Base-by-base conservation (phyloP, 352 stramenopile species). In the Phytopythium montanum region DNA sequence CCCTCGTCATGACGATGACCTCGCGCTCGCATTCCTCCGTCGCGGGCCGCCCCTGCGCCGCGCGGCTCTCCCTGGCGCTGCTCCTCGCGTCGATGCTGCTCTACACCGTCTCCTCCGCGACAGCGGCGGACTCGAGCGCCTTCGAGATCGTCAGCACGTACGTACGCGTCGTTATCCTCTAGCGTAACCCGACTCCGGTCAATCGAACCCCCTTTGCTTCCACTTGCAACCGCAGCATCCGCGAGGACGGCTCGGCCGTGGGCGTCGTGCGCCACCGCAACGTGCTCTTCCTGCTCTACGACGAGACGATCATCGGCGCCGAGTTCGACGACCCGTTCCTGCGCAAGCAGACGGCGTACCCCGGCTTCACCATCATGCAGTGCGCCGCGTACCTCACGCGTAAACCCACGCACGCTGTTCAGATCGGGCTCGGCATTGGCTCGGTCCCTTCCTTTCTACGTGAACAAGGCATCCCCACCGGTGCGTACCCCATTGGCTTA, bases 331-430 rank as follows among this genome's bases (percentile, higher is more conserved):
- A 91, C 54, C 68, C 75, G 33, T 68, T 76, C 19, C 38, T 89
- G 42, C 73, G 79, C 28, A 62, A 72, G 31, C 81, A 91, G 58
- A 82, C 83, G 28, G 80, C 77, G 42, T 93, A 85, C 65, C 83
- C 81, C 12, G 83, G 81, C 50, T 93, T 93, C 55, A 82, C 81
- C 31, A 90, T 93, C 70, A 93, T 91, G 83, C 81, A 92, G 64
- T 85, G 75, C 53, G 67, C 75, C 10, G 64, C 62, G 3, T 92
- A 89, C 64, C 59, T 90, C 50, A 52, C 74, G 29, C 63, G 62
- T 16, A 76, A 72, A 51, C 69, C 85, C 31, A 56, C 59, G 4
- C 59, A 66, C 4, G 83, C 80, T 1, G 28, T 84, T 42, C 83
- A 92, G 62, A 79, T 92, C 34, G 83, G 83, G 14, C 64, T 92